Evolutionary conservation across 768 basidiomycete species (phyloP), one percentile per base, ranked within the genome.

Genomic region (Pleurotus pulmonarius): DNA sequence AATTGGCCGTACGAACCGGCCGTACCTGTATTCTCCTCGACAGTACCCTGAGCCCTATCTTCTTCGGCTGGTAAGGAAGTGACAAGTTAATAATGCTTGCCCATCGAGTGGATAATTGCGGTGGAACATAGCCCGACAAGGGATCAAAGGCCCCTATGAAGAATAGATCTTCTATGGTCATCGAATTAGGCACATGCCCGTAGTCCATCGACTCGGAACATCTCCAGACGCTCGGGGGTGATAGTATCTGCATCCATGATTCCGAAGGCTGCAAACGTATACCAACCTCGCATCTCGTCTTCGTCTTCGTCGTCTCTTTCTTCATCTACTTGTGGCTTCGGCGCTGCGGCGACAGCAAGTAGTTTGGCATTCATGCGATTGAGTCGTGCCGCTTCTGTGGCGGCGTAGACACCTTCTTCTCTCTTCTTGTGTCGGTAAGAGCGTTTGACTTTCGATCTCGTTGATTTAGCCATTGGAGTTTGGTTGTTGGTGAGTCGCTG

Each of bases 401-500:
- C 91, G 46, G 91, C 90, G 64, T 89, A 93, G 54, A 88, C 80
- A 54, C 90, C 86, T 44, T 72, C 69, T 65, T 86, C 81, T 58
- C 91, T 84, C 70, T 93, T 93, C 63, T 88, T 86, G 12, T 85
- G 76, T 61, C 91, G 87, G 70, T 83, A 90, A 12, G 81, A 72
- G 26, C 92, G 87, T 67, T 93, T 94, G 47, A 81, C 78, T 73
- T 94, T 94, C 5, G 90, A 90, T 65, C 92, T 77, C 40, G 83
- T 79, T 44, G 90, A 92, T 77, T 94, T 94, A 43, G 88, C 91
- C 91, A 94, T 92, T 16, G 41, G 41, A 7, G 41, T 44, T n/a
- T 15, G n/a, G 46, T 55, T 26, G 26, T 47, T 39, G 20, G 37
- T 47, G 55, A 15, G 56, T 18, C 46, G 12, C 47, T 24, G 26